Evolutionary conservation across 1,284 basidiomycete genomes (phyloP).

Genomic region (Coniferiporia sulphurascens): DNA sequence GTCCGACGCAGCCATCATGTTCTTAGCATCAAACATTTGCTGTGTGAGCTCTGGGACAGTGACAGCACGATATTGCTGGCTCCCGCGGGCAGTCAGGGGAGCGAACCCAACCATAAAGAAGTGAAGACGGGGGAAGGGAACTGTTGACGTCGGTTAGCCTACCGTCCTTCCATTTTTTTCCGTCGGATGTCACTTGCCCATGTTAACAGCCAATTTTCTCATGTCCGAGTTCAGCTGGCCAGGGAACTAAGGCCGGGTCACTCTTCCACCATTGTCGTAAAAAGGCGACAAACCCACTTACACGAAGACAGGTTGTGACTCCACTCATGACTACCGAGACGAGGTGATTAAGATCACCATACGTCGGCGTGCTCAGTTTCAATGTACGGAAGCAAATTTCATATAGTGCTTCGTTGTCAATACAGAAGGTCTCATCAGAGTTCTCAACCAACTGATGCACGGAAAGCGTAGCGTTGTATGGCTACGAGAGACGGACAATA

Average conservation of each 20-base stretch:
- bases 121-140: slow-evolving; percentile 97
- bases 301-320: slow-evolving; percentile 88
- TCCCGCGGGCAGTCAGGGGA: slow-evolving; percentile 89
- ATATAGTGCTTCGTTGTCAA: slow-evolving; percentile 97
- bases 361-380: slow-evolving; percentile 90
- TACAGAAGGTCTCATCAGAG: slow-evolving; percentile 84
- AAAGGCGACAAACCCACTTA: slow-evolving; percentile 13
- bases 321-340: slow-evolving; percentile 98
- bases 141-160: slow-evolving; percentile 31
- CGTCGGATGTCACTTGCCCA: slow-evolving; percentile 58
- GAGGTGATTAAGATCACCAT: slow-evolving; percentile 96
- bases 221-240: slow-evolving; percentile 98
- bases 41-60: slow-evolving; percentile 94
- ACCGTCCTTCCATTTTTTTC: background rate
- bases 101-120: slow-evolving; percentile 99
- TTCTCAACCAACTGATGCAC: slow-evolving; percentile 91
- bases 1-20: slow-evolving; percentile 98
- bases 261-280: slow-evolving; percentile 8
- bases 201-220: slow-evolving; percentile 96
- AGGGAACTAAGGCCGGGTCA: slow-evolving; percentile 64
- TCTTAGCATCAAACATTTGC: slow-evolving; percentile 98
- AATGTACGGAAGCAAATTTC: slow-evolving; percentile 98
- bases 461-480: slow-evolving; percentile 89
- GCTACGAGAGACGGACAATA: slow-evolving; percentile 89
- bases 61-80: slow-evolving; percentile 91